phyloP scores from a whole-genome alignment of 2,329 filamentous ascomycete species.

The Drechslerella stenobrocha region DNA sequence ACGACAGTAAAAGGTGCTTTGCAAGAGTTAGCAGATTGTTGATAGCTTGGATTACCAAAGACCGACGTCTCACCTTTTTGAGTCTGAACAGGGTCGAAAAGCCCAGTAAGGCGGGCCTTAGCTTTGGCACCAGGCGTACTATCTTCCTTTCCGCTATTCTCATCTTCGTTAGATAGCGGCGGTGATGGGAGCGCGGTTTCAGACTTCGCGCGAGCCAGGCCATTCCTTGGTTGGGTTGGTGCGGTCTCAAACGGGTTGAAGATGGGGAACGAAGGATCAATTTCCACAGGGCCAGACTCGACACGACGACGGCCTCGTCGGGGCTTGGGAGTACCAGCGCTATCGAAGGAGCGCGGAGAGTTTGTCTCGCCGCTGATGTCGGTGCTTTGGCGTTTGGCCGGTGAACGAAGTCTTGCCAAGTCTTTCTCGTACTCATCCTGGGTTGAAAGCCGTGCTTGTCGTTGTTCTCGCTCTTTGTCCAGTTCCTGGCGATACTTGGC shows the following conservation, averaged over 20 bases:
- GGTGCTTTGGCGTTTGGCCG: no score
- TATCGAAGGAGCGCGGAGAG: not conserved
- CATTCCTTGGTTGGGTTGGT: not conserved
- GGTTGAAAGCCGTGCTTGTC: not conserved
- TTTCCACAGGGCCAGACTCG: constrained; percentile 12
- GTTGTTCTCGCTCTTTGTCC: constrained; percentile 13
- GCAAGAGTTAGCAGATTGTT: constrained; percentile 4
- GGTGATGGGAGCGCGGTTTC: constrained; percentile 27
- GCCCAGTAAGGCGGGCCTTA: constrained; percentile 36
- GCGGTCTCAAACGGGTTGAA: constrained; percentile 40
- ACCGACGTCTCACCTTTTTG: constrained; percentile 23
- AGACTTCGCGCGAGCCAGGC: constrained; percentile 16
- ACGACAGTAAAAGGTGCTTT: constrained; percentile 39
- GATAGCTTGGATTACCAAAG: not conserved
- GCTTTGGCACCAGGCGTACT: constrained; percentile 33
- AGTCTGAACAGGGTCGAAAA: constrained; percentile 36
- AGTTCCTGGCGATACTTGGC: constrained; percentile 6
- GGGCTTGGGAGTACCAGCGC: constrained; percentile 8
- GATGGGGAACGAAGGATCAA: constrained; percentile 28
- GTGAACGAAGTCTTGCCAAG: not conserved
- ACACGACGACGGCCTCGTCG: constrained; percentile 11
- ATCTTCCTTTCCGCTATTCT: constrained; percentile 35
- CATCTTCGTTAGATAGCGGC: constrained; percentile 34
- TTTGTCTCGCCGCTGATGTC: no score
- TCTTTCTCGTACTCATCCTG: not conserved